Conservation (phyloP, 176 grass and related monocot genomes). For the Ampelocalamus luodianensis region DNA sequence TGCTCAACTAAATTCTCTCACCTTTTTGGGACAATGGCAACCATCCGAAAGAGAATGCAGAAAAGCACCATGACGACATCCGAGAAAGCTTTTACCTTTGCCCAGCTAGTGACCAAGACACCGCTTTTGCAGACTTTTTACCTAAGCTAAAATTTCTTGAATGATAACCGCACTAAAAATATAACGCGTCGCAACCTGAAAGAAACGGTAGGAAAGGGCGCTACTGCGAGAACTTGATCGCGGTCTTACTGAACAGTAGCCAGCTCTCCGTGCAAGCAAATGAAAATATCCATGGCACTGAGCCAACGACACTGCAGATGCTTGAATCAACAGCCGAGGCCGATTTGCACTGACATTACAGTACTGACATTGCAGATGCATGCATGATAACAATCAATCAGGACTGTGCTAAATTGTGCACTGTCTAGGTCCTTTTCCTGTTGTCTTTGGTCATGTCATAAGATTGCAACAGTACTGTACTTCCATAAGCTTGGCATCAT, state of each 20-base stretch:
- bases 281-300: neutral
- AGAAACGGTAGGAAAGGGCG: neutral
- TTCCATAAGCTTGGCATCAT: neutral
- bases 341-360: neutral
- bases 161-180: neutral
- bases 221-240: neutral
- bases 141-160: too few relatives aligned
- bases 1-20: neutral
- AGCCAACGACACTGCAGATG: neutral
- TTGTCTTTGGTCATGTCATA: neutral
- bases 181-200: neutral
- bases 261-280: neutral
- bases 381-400: neutral
- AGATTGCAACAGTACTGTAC: neutral
- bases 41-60: neutral
- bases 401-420: neutral
- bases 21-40: neutral
- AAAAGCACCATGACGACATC: slow-evolving; percentile 28
- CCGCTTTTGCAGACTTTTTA: neutral
- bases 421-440: neutral
- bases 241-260: neutral
- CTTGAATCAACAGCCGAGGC: neutral
- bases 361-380: too few relatives aligned
- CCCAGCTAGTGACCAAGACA: neutral
- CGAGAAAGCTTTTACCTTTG: neutral